A percentile compares a stretch with the other conserved stretches of the same genome.
Evolutionary conservation across 2,329 filamentous ascomycete genomes (phyloP).

Genomic region (Aspergillus puulaauensis): DNA sequence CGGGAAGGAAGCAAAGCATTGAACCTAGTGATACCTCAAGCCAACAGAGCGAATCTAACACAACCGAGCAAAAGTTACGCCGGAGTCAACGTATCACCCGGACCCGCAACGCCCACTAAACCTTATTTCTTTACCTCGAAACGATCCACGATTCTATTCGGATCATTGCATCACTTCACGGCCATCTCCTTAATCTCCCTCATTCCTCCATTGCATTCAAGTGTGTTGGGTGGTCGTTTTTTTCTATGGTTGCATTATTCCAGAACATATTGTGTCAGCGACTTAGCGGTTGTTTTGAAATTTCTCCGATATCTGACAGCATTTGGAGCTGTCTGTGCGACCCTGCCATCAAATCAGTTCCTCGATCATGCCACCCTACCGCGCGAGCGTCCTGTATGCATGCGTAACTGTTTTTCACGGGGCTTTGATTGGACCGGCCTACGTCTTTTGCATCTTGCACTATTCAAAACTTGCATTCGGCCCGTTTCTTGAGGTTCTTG

Average conservation of each 20-base stretch:
- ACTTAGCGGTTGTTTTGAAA: conserved; percentile 13
- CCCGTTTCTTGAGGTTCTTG: not conserved
- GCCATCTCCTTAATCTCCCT: not conserved
- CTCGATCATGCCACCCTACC: not conserved
- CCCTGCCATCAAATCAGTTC: not conserved
- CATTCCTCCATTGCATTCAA: conserved; percentile 14
- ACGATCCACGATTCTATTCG: not conserved
- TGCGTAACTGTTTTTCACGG: not conserved
- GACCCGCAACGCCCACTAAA: conserved; percentile 14
- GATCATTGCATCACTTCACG: not conserved
- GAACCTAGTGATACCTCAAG: conserved; percentile 13
- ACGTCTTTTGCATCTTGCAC: conserved; percentile 2
- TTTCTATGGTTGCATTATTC: conserved; percentile 10
- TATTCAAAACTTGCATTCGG: conserved; percentile 4
- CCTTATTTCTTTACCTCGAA: not conserved
- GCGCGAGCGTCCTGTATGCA: not conserved
- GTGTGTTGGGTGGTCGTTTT: conserved; percentile 14
- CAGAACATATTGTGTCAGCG: conserved; percentile 11
- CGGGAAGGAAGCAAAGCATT: conserved; percentile 5
- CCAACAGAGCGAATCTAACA: conserved; percentile 14
- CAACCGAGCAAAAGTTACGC: conserved; percentile 18
- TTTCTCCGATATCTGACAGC: conserved; percentile 9
- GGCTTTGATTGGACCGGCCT: not conserved
- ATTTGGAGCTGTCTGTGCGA: conserved; percentile 6
- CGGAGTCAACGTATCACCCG: conserved; percentile 21